A percentile compares a stretch with the other conserved stretches of the same genome.
Conservation (phyloP, 2,329 filamentous ascomycete species). For the Trematosphaeria pertusa region DNA sequence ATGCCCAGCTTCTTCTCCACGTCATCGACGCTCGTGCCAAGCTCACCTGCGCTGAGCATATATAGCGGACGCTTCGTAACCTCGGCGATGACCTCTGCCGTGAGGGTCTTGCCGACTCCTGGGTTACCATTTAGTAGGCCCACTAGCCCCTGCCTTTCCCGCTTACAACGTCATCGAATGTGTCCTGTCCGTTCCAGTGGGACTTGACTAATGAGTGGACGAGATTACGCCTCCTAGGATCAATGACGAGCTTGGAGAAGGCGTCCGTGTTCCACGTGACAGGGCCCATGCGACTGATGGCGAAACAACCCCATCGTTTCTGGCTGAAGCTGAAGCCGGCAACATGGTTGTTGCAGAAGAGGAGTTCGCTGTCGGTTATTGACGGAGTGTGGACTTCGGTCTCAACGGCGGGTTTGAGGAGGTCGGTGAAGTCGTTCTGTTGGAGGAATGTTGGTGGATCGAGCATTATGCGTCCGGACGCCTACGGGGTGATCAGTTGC, state of each 20-base stretch:
- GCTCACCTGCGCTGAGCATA: conserved; percentile 80
- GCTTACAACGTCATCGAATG: too few relatives aligned
- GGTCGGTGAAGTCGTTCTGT: too few relatives aligned
- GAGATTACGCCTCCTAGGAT: conserved; percentile 24
- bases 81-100: too few relatives aligned
- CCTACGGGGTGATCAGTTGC: too few relatives aligned
- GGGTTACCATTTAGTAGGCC: too few relatives aligned
- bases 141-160: too few relatives aligned
- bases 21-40: conserved; percentile 60
- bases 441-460: too few relatives aligned
- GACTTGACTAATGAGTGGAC: too few relatives aligned
- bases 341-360: conserved; percentile 27
- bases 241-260: conserved; percentile 52
- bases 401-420: too few relatives aligned
- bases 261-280: conserved; percentile 53
- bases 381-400: conserved; percentile 51
- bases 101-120: too few relatives aligned
- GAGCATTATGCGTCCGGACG: too few relatives aligned
- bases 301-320: conserved; percentile 33
- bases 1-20: conserved; percentile 78
- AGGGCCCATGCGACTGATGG: conserved; percentile 50
- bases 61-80: conserved; percentile 80
- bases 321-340: conserved; percentile 19
- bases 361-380: conserved; percentile 57
- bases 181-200: too few relatives aligned